These are phyloP conservation scores for Yamadazyma tumulicola DNA, from an alignment of 805 yeast genomes.

Conservation along the genomic window DNA sequence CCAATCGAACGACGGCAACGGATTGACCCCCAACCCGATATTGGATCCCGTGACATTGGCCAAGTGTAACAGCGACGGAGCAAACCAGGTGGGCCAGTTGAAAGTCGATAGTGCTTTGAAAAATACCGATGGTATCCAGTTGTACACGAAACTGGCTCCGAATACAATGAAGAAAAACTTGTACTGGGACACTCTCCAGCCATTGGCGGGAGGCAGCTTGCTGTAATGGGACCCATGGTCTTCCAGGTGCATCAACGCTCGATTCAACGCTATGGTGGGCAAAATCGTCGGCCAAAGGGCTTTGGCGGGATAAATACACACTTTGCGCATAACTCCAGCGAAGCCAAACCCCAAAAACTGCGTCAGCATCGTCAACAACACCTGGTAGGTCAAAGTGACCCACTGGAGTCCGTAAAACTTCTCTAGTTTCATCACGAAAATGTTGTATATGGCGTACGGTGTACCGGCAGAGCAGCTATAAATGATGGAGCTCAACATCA, in stretches of 20 bases:
- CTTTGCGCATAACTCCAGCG: slow-evolving; percentile 60
- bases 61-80: slow-evolving; percentile 35
- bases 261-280: slow-evolving; percentile 41
- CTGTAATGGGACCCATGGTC: slow-evolving; percentile 16
- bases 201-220: slow-evolving; percentile 14
- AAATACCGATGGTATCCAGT: slow-evolving; percentile 40
- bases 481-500: slow-evolving; percentile 43
- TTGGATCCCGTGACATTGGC: slow-evolving; percentile 37
- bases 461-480: slow-evolving; percentile 42
- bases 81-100: slow-evolving; percentile 47
- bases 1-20: slow-evolving; percentile 44
- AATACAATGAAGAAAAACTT: slow-evolving; percentile 36
- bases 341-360: slow-evolving; percentile 66
- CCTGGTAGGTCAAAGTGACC: slow-evolving; percentile 51
- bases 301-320: slow-evolving; percentile 43
- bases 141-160: slow-evolving; percentile 34
- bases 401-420: slow-evolving; percentile 40
- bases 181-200: slow-evolving; percentile 42
- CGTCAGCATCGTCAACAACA: slow-evolving; percentile 50
- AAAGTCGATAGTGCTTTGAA: slow-evolving; percentile 37
- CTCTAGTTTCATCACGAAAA: slow-evolving; percentile 42
- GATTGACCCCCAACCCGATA: slow-evolving; percentile 40
- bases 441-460: slow-evolving; percentile 40
- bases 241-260: slow-evolving; percentile 33
- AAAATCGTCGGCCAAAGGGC: slow-evolving; percentile 44